Conservation (phyloP, 257 asterid species). For the Henckelia pumila region DNA sequence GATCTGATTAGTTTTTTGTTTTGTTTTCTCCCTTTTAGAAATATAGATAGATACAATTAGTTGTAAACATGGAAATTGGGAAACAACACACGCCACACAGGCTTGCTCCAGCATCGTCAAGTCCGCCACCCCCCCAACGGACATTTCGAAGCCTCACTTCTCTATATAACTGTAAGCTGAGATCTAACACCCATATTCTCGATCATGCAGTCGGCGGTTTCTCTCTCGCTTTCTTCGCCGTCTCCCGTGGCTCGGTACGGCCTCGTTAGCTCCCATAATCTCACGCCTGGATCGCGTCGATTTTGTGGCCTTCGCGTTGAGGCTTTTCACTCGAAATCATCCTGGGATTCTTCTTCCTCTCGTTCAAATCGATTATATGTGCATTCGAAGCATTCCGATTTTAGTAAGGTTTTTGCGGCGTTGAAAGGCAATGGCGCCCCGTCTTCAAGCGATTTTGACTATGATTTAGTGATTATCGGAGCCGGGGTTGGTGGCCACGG, state of each 20-base stretch:
- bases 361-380: conserved; percentile 33
- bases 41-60: too few species aligned
- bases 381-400: conserved; percentile 27
- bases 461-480: conserved; percentile 92
- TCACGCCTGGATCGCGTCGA: conserved; percentile 64
- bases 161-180: too few species aligned
- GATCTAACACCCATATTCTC: conserved; percentile 1
- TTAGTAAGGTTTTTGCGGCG: conserved; percentile 43
- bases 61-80: too few species aligned
- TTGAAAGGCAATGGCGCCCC: conserved; percentile 51
- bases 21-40: too few species aligned
- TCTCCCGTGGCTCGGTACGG: conserved; percentile 47
- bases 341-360: conserved; percentile 32
- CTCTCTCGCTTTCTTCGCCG: conserved; percentile 57
- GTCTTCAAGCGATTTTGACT: conserved; percentile 59
- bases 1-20: too few species aligned
- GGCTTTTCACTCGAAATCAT: conserved; percentile 39
- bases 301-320: conserved; percentile 85
- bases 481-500: conserved; percentile 99
- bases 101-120: too few species aligned
- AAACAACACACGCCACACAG: too few species aligned
- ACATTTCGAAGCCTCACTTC: too few species aligned
- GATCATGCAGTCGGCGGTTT: conserved; percentile 64
- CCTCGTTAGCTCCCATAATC: conserved; percentile 24
- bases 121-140: too few species aligned